Evolutionary conservation across 768 basidiomycete genomes (phyloP), one percentile per base, ranked within the genome.

Genomic region (Boletus vinaceobasis): DNA sequence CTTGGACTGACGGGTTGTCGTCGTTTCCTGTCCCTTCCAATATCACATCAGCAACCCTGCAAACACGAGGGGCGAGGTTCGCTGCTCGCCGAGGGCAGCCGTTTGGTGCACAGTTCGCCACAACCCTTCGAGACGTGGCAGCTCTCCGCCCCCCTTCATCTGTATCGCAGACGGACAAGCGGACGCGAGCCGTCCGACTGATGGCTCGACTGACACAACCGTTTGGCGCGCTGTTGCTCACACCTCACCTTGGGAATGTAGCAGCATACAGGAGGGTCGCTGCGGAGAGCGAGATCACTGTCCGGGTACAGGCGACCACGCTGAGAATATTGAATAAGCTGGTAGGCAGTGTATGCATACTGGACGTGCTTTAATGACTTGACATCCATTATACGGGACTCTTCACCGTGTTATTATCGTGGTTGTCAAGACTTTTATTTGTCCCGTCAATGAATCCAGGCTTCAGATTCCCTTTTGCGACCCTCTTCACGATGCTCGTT

Each of bases 141-240:
- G 49, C 58, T 3, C 53, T 55, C 37, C 42, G 5, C 1, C 39
- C 54, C 5, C 40, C 55, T 11, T 8, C 29, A 17, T 43, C 39
- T 11, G 17, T 11, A 7, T 32, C 55, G 13, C 32, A 29, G 4
- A 23, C 2, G 1, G 31, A 45, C 43, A 44, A 26, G 36, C 50
- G 4, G 9, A 33, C 2, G 9, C 54, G 10, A 7, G 33, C 23
- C 23, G 13, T 52, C 3, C 31, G 35, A 13, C 23, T 52, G 9
- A 7, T 50, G 4, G 31, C 23, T 1, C 56, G 50, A 7, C 31
- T 59, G 11, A 11, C 36, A 14, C 31, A 29, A 1, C 40, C 49
- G 17, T 59, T 62, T n/a, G 50, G 61, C 3, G 53, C 45, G 11
- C 39, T 62, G 17, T 37, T 61, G 31, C 29, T 60, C 19, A 48